These are phyloP conservation scores for Flagelloscypha sp. DNA, from an alignment of 768 basidiomycete species.

Conservation along the genomic window DNA sequence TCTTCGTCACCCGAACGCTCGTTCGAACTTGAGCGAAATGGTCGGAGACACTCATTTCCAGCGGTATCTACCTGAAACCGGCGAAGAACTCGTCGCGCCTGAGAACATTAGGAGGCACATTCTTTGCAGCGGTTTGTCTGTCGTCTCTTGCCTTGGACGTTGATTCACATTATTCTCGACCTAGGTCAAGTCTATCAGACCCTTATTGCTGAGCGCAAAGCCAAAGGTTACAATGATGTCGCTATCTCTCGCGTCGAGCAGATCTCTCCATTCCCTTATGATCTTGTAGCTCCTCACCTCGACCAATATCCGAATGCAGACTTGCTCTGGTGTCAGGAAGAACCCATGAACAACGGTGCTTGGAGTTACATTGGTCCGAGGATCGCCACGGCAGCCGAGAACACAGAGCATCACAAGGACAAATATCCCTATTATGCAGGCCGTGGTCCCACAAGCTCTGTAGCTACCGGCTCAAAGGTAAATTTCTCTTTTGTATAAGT, in stretches of 20 bases:
- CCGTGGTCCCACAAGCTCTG: conserved; percentile 83
- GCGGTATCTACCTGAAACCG: conserved; percentile 83
- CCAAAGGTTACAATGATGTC: conserved; percentile 83
- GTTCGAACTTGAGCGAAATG: conserved; percentile 85
- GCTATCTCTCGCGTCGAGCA: conserved; percentile 95
- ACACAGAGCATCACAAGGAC: conserved; percentile 84
- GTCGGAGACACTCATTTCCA: conserved; percentile 83
- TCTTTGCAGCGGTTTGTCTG: conserved; percentile 62
- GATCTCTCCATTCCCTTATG: conserved; percentile 95
- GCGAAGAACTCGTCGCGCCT: conserved; percentile 62
- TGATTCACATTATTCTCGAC: conserved; percentile 4
- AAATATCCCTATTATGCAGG: conserved; percentile 92
- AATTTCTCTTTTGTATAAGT: conserved; percentile 9
- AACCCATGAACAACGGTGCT: conserved; percentile 94
- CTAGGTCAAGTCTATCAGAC: conserved; percentile 91
- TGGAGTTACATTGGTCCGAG: conserved; percentile 96
- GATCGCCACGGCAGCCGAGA: conserved; percentile 85
- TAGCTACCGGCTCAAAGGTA: conserved; percentile 89
- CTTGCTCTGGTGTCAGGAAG: conserved; percentile 87
- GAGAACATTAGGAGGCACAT: conserved; percentile 90
- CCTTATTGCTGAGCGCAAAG: conserved; percentile 84
- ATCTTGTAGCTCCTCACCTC: conserved; percentile 82
- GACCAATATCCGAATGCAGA: conserved; percentile 96
- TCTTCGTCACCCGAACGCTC: conserved; percentile 88
- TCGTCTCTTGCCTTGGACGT: not conserved